These are phyloP conservation scores for Teratosphaeria nubilosa DNA, from an alignment of 2,329 filamentous ascomycete genomes.

Conservation along the genomic window DNA sequence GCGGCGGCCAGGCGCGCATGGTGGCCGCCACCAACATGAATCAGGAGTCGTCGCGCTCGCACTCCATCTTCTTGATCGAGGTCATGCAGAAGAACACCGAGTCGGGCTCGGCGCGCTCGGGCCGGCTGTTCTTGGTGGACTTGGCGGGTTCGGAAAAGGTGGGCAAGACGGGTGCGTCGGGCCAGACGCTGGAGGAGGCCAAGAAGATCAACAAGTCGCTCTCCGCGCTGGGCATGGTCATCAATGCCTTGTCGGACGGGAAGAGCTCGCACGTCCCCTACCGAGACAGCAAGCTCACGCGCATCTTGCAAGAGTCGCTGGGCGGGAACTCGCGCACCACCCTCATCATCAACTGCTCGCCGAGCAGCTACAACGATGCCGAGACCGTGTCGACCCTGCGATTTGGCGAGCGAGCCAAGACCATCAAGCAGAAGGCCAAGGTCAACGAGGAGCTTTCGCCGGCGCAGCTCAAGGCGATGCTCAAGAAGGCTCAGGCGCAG, in stretches of 20 bases:
- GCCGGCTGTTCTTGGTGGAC: constrained; percentile 94
- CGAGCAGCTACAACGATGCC: constrained; percentile 93
- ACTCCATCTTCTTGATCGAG: constrained; percentile 96
- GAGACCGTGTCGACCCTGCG: constrained; percentile 87
- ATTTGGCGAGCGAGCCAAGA: constrained; percentile 93
- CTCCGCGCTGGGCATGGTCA: constrained; percentile 96
- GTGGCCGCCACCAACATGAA: constrained; percentile 99
- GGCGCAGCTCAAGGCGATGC: constrained; percentile 81
- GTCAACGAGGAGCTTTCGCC: constrained; percentile 97
- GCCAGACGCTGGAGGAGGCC: constrained; percentile 92
- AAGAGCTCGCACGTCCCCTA: constrained; percentile 96
- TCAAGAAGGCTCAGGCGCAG: constrained; percentile 86
- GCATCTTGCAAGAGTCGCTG: constrained; percentile 92
- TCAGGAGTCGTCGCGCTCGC: constrained; percentile 91
- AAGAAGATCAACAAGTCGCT: constrained; percentile 99
- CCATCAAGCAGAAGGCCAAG: constrained; percentile 99
- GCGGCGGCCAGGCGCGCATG: constrained; percentile 80
- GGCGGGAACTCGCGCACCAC: constrained; percentile 98
- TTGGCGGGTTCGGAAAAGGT: constrained; percentile 97
- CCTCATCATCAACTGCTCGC: constrained; percentile 97
- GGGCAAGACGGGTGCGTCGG: constrained; percentile 94
- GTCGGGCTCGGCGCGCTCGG: constrained; percentile 90
- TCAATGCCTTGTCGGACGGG: constrained; percentile 91
- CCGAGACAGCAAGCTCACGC: constrained; percentile 93
- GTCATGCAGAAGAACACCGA: constrained; percentile 97